Percentiles rank a stretch among this genome's conserved stretches.
Evolutionary conservation across 2,329 filamentous ascomycete genomes (phyloP).

Genomic region (Plectosphaerella plurivora): DNA sequence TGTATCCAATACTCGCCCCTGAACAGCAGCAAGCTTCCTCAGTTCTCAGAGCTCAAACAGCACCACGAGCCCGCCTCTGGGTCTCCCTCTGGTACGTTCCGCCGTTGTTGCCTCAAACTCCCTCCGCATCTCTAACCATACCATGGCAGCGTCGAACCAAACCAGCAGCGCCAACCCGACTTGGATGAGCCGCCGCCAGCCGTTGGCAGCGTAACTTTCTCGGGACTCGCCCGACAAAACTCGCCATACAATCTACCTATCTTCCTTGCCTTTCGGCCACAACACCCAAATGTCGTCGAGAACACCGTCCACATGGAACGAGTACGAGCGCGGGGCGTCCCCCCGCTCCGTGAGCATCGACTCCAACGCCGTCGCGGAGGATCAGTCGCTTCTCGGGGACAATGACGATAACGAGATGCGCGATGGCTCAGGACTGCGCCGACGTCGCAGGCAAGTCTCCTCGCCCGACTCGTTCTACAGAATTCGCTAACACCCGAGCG

Average conservation of each 20-base stretch:
- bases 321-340: constrained; percentile 38
- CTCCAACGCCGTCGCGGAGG: constrained; percentile 37
- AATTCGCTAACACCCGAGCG: constrained; percentile 12
- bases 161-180: no score
- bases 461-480: background rate
- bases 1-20: no score
- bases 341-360: constrained; percentile 36
- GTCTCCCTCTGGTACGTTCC: no score
- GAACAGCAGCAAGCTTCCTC: no score
- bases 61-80: no score
- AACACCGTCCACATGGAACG: constrained; percentile 41
- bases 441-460: constrained; percentile 20
- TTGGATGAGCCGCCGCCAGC: background rate
- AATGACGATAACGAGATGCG: constrained; percentile 24
- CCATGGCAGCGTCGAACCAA: no score
- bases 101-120: no score
- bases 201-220: background rate
- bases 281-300: constrained; percentile 14
- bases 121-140: no score
- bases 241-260: background rate
- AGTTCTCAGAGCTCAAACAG: no score
- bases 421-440: background rate
- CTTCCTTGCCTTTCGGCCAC: background rate
- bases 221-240: background rate
- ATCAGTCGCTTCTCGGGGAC: constrained; percentile 40